Conservation (phyloP, 106 monocot species). For the Platanthera guangdongensis region DNA sequence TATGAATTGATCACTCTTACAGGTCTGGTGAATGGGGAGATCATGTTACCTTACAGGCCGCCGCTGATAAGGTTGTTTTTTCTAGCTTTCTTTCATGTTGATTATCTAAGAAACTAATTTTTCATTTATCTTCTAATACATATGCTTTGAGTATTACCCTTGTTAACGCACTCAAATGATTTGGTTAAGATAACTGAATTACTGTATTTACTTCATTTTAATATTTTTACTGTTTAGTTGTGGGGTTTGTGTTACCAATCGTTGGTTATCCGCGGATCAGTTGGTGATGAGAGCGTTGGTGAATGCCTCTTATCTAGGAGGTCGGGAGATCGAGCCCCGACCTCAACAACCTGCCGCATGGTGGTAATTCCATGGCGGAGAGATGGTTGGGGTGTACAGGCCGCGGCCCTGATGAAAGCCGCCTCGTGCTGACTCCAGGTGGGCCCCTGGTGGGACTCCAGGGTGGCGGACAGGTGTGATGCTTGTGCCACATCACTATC, state of each 20-base stretch:
- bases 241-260: background rate
- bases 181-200: background rate
- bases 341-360: no score
- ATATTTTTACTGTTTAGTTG: background rate
- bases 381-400: no score
- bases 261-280: no score
- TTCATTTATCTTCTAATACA: background rate
- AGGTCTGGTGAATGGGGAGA: slow-evolving; percentile 99
- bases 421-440: no score
- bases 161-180: background rate
- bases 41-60: slow-evolving; percentile 97
- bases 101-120: background rate
- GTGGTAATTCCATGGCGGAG: no score
- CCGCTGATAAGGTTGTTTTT: slow-evolving; percentile 83
- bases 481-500: no score
- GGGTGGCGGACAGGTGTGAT: no score
- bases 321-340: no score
- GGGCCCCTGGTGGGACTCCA: no score
- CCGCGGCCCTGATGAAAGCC: no score
- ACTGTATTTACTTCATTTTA: background rate
- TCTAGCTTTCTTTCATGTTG: background rate
- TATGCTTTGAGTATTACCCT: background rate
- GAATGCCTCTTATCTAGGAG: no score
- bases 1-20: slow-evolving; percentile 12
- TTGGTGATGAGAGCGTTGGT: no score